Percentiles rank a stretch among this genome's conserved stretches.
phyloP scores from a whole-genome alignment of 75 land plant genomes.

The Chamaecyparis obtusa region DNA sequence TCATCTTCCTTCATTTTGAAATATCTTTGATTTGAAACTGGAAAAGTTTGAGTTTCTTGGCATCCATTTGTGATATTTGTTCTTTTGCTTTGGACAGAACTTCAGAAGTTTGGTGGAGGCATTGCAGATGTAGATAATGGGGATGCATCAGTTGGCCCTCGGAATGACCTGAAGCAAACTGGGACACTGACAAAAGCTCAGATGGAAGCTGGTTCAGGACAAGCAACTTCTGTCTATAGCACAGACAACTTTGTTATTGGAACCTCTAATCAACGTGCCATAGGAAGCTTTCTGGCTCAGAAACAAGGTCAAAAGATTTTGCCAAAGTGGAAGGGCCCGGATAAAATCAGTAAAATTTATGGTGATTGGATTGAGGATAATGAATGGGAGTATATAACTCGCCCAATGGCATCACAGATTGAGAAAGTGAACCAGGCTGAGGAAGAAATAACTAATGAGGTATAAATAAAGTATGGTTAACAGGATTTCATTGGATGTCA shows the following conservation, averaged over 20 bases:
- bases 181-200: constrained; percentile 35
- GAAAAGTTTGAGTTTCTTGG: background rate
- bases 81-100: constrained; percentile 39
- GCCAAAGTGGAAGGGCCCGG: constrained; percentile 86
- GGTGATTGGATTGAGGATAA: constrained; percentile 95
- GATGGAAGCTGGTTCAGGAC: constrained; percentile 32
- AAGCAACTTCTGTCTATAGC: constrained; percentile 26
- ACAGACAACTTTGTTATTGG: constrained; percentile 43
- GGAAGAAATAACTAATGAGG: constrained; percentile 10
- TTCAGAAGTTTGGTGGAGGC: constrained; percentile 81
- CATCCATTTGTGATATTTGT: background rate
- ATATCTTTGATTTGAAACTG: background rate
- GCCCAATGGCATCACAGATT: background rate
- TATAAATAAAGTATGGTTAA: background rate
- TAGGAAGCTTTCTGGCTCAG: constrained; percentile 28
- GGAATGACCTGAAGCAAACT: constrained; percentile 44
- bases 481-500: background rate
- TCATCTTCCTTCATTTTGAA: background rate
- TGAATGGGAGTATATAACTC: constrained; percentile 19
- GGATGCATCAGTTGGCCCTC: constrained; percentile 35
- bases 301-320: constrained; percentile 39
- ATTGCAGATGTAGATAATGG: constrained; percentile 45
- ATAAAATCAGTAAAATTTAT: constrained; percentile 82
- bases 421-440: background rate
- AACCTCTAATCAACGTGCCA: constrained; percentile 37